Evolutionary conservation across 495 filamentous ascomycete genomes (phyloP).

Genomic region (Elasticomyces elasticus): DNA sequence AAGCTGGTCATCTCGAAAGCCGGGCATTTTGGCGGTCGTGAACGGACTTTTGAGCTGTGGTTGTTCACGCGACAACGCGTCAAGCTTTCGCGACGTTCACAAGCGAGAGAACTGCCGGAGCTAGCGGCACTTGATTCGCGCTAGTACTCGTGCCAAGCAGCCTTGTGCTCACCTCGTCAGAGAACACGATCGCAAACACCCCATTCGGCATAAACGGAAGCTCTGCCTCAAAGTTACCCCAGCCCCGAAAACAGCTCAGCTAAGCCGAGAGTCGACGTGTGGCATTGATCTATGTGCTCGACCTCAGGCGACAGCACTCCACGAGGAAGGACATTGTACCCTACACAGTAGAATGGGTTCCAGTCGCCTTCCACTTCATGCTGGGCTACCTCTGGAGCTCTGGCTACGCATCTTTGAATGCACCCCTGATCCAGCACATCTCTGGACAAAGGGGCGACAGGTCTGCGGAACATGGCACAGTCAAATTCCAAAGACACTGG

Average conservation of each 20-base stretch:
- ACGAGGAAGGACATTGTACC: no score
- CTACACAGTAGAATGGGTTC: no score
- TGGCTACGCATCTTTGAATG: neutral
- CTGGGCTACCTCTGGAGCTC: neutral
- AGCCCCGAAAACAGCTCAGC: no score
- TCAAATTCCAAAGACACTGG: neutral
- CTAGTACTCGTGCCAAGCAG: neutral
- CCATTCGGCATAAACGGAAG: no score
- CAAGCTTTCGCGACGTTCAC: neutral
- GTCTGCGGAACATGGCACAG: neutral
- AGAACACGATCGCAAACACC: no score
- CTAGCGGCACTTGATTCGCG: no score
- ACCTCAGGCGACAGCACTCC: no score
- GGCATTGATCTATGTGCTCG: no score
- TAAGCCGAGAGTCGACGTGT: no score
- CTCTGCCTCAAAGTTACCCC: no score
- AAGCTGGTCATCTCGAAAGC: slow-evolving; percentile 70
- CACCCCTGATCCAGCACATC: neutral
- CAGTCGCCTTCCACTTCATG: no score
- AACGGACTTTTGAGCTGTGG: neutral
- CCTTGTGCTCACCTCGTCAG: neutral
- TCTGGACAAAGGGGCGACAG: neutral
- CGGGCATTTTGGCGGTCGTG: slow-evolving; percentile 43
- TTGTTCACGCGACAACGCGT: neutral
- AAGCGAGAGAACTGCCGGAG: neutral